A percentile compares a stretch with the other conserved stretches of the same genome.
Conservation (phyloP, 208 protist species). For the Wallacemonas sp. region DNA sequence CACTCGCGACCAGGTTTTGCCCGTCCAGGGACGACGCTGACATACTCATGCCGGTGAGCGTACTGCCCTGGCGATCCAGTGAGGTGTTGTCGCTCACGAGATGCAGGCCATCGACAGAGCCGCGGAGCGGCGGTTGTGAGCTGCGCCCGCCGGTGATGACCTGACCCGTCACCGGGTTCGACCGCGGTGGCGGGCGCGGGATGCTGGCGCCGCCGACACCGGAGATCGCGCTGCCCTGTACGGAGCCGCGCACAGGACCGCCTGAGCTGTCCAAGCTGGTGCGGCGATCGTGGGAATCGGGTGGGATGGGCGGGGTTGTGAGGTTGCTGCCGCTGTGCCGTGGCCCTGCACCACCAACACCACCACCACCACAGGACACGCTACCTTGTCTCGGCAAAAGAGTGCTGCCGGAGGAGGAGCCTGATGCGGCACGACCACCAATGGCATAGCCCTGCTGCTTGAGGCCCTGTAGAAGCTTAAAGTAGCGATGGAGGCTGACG, state of each 20-base stretch:
- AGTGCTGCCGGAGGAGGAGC: too few relatives aligned
- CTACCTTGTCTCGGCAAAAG: too few relatives aligned
- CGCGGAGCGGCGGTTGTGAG: neutral
- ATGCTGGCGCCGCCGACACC: neutral
- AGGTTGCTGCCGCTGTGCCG: neutral
- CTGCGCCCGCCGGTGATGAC: constrained; percentile 6
- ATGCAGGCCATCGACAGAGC: neutral
- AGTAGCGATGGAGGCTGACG: constrained; percentile 36
- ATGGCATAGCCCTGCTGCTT: constrained; percentile 15
- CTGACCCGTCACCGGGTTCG: constrained; percentile 10
- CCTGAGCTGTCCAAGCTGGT: neutral
- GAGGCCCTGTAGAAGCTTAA: constrained; percentile 26
- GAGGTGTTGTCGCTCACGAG: neutral
- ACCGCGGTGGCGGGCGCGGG: constrained; percentile 3
- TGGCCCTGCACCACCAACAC: too few relatives aligned
- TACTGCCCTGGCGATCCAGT: neutral
- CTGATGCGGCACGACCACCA: neutral
- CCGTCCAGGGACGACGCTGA: neutral
- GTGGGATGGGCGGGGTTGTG: neutral
- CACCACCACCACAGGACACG: too few relatives aligned
- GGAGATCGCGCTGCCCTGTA: neutral
- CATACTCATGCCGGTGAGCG: neutral
- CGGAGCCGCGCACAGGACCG: neutral
- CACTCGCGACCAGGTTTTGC: neutral
- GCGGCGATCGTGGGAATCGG: neutral